A percentile compares a stretch with the other conserved stretches of the same genome.
These are phyloP conservation scores for Myxozyma lipomycoides DNA, from an alignment of 805 yeast species.

Conservation along the genomic window DNA sequence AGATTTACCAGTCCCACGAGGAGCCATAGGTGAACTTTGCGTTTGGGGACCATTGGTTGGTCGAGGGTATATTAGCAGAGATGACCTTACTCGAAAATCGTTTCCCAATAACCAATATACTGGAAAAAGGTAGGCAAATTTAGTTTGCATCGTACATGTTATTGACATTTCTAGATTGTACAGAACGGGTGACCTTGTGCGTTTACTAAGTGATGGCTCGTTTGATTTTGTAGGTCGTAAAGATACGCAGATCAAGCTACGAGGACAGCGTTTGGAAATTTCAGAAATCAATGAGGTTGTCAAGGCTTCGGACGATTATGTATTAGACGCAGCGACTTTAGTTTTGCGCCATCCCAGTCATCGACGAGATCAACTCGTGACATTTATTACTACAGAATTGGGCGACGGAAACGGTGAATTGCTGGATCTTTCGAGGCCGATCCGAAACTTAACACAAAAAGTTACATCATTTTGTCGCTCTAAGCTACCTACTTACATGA, in stretches of 20 bases:
- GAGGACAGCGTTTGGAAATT: slow-evolving; percentile 37
- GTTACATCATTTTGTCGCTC: slow-evolving; percentile 4
- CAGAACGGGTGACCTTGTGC: slow-evolving; percentile 33
- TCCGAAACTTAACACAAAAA: neutral
- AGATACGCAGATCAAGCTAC: slow-evolving; percentile 35
- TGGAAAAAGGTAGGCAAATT: slow-evolving; percentile 10
- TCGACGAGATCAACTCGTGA: slow-evolving; percentile 26
- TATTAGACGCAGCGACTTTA: slow-evolving; percentile 18
- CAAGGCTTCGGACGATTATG: slow-evolving; percentile 4
- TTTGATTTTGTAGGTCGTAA: slow-evolving; percentile 34
- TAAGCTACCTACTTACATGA: slow-evolving; percentile 29
- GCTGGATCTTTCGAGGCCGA: slow-evolving; percentile 1
- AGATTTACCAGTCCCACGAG: slow-evolving; percentile 26
- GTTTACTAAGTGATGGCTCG: slow-evolving; percentile 29
- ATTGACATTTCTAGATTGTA: slow-evolving; percentile 12
- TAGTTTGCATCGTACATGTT: neutral
- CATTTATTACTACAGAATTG: slow-evolving; percentile 14
- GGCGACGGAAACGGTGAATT: neutral
- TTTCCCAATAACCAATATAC: slow-evolving; percentile 15
- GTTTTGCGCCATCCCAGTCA: slow-evolving; percentile 17
- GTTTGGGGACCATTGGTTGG: slow-evolving; percentile 35
- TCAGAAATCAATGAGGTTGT: slow-evolving; percentile 33
- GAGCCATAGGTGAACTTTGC: slow-evolving; percentile 34
- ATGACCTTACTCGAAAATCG: slow-evolving; percentile 25
- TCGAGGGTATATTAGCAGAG: slow-evolving; percentile 31